Conservation (phyloP, 2,329 filamentous ascomycete genomes). For the Byssothecium circinans region DNA sequence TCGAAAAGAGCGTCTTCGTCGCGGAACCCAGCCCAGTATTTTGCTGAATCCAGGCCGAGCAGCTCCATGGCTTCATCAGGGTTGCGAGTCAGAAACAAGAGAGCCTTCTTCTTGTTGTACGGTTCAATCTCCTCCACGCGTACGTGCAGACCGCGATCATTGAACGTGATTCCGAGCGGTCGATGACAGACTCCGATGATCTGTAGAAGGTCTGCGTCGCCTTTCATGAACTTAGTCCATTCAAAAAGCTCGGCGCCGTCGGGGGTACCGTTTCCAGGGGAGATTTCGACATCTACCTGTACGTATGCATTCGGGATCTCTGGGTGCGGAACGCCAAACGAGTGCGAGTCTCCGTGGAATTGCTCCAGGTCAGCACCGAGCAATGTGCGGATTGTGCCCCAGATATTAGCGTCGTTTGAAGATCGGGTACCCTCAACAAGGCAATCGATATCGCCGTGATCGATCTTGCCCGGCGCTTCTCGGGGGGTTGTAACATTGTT, state of each 20-base stretch:
- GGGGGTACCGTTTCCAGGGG: conserved; percentile 37
- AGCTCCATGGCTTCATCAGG: conserved; percentile 62
- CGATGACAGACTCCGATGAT: conserved; percentile 66
- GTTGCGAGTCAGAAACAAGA: conserved; percentile 62
- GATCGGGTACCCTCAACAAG: conserved; percentile 49
- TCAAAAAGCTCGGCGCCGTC: conserved; percentile 42
- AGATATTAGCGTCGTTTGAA: conserved; percentile 20
- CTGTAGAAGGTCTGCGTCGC: conserved; percentile 73
- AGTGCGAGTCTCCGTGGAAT: conserved; percentile 30
- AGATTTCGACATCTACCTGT: conserved; percentile 70
- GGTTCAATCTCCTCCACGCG: conserved; percentile 69
- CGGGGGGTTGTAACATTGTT: conserved; percentile 60
- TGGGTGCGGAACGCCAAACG: conserved; percentile 55
- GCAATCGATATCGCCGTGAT: conserved; percentile 75
- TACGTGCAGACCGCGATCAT: conserved; percentile 64
- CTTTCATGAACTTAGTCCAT: conserved; percentile 69
- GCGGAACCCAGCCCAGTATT: conserved; percentile 60
- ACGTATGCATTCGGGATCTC: conserved; percentile 48
- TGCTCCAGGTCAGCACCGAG: conserved; percentile 50
- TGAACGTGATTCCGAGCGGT: conserved; percentile 66
- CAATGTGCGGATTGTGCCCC: conserved; percentile 39
- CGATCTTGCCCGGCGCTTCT: conserved; percentile 68
- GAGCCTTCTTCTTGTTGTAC: conserved; percentile 58
- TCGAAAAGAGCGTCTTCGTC: conserved; percentile 60
- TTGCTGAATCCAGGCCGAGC: conserved; percentile 58